These are phyloP conservation scores for Kwoniella shivajii DNA, from an alignment of 1,284 basidiomycete genomes.

Conservation along the genomic window DNA sequence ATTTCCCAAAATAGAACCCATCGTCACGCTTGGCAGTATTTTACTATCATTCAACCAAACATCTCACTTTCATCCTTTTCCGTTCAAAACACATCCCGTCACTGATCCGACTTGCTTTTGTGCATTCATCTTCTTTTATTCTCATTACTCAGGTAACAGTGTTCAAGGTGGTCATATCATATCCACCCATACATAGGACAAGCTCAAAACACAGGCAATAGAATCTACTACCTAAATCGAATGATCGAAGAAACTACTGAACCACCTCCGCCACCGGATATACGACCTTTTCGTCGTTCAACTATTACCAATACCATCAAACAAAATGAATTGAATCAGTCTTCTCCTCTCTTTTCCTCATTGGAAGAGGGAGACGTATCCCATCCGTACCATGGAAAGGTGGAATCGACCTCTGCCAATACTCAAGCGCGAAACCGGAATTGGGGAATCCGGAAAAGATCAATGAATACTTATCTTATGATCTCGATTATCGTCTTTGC, in stretches of 20 bases:
- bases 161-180: background rate
- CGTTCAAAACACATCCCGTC: background rate
- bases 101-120: background rate
- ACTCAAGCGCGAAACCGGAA: too few species aligned
- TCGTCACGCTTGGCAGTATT: background rate
- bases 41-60: background rate
- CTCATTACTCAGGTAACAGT: background rate
- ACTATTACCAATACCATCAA: conserved; percentile 5
- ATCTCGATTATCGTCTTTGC: background rate
- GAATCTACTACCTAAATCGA: background rate
- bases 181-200: background rate
- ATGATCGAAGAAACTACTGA: conserved; percentile 28
- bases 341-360: background rate
- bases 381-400: too few species aligned
- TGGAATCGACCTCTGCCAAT: too few species aligned
- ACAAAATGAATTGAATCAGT: conserved; percentile 1
- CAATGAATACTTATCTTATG: too few species aligned
- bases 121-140: background rate
- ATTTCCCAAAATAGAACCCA: conserved; percentile 2
- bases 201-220: too few species aligned
- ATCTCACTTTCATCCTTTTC: background rate
- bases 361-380: background rate
- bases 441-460: background rate
- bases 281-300: conserved; percentile 26
- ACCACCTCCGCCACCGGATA: conserved; percentile 27